Evolutionary conservation across 441 rosid genomes (phyloP).

Genomic region (Arabidopsis hybrid): DNA sequence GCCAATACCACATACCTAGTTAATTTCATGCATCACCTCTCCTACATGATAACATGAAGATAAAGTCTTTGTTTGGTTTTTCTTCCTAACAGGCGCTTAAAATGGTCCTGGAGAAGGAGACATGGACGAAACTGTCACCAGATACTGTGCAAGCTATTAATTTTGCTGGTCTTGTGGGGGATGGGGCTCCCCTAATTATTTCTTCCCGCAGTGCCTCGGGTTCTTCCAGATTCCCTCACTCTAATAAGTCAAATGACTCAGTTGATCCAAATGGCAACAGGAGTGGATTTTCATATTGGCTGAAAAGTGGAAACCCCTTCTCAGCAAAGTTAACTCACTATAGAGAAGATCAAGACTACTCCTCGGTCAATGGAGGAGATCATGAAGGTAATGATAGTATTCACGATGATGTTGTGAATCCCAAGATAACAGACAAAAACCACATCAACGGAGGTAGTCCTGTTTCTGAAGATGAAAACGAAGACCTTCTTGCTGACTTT

Average conservation of each 20-base stretch:
- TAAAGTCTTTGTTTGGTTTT: slow-evolving; percentile 32
- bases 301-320: slow-evolving; percentile 86
- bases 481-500: slow-evolving; percentile 97
- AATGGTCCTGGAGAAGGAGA: slow-evolving; percentile 98
- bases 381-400: slow-evolving; percentile 55
- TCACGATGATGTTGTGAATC: slow-evolving; percentile 53
- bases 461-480: slow-evolving; percentile 88
- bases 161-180: slow-evolving; percentile 95
- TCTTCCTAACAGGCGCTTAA: slow-evolving; percentile 81
- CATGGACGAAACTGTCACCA: slow-evolving; percentile 84
- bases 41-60: slow-evolving; percentile 13
- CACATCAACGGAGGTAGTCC: slow-evolving; percentile 61
- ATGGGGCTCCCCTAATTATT: slow-evolving; percentile 85
- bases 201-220: slow-evolving; percentile 57
- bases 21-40: slow-evolving; percentile 33
- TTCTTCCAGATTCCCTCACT: slow-evolving; percentile 56
- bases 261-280: slow-evolving; percentile 53
- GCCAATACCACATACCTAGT: slow-evolving; percentile 34
- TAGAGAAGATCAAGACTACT: slow-evolving; percentile 56
- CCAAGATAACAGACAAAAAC: slow-evolving; percentile 47
- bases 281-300: slow-evolving; percentile 87
- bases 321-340: slow-evolving; percentile 58
- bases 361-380: slow-evolving; percentile 60
- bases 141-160: slow-evolving; percentile 76
- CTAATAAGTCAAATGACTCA: slow-evolving; percentile 54